phyloP scores from a whole-genome alignment of 495 filamentous ascomycete species.

The Paragyromitra xinjiangensis region DNA sequence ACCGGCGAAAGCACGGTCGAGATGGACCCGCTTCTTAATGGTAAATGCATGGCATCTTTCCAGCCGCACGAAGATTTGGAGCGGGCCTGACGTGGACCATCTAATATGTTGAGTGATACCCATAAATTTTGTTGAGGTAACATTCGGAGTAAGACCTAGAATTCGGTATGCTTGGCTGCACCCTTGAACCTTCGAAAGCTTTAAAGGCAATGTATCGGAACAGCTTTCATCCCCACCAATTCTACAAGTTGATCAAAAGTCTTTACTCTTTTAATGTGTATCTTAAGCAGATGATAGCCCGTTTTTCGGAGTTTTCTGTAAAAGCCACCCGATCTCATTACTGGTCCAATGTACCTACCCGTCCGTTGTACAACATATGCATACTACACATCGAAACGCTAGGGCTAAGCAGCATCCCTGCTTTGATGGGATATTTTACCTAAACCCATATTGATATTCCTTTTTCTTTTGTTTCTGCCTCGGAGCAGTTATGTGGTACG shows the following conservation, averaged over 20 bases:
- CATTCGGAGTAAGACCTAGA: not conserved
- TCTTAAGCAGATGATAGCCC: not conserved
- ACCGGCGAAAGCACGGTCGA: not conserved
- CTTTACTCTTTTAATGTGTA: not conserved
- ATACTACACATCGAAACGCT: not conserved
- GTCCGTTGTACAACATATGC: not conserved
- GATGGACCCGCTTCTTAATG: not conserved
- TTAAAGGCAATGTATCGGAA: not conserved
- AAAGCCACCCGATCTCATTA: not conserved
- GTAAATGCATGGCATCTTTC: not conserved
- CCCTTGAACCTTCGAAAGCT: not conserved
- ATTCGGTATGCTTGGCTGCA: not conserved
- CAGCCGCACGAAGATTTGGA: not conserved
- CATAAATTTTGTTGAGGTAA: not conserved
- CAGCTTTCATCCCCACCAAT: not conserved
- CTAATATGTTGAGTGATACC: not conserved
- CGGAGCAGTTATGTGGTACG: no score
- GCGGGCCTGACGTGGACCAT: not conserved
- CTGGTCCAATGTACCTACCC: not conserved
- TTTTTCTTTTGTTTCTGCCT: not conserved
- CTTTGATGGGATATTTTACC: not conserved
- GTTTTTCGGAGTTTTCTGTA: not conserved
- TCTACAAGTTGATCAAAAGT: not conserved
- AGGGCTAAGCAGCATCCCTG: not conserved
- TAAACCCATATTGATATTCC: not conserved